Percentiles rank a stretch among this genome's conserved stretches.
Conservation (phyloP, 2,329 filamentous ascomycete species). For the Aspergillus neotritici region DNA sequence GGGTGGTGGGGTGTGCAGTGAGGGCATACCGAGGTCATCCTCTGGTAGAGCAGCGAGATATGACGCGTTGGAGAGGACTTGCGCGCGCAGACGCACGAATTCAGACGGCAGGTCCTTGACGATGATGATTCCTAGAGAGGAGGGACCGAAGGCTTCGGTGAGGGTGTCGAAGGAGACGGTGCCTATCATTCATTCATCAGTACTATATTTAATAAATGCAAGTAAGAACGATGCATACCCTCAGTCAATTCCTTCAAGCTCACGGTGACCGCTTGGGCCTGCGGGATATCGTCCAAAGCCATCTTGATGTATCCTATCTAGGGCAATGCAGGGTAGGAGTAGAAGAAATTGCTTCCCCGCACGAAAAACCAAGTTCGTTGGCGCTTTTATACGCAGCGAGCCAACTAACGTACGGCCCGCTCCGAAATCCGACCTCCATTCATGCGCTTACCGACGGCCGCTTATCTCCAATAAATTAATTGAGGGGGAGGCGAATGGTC, state of each 20-base stretch:
- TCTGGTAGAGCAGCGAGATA: constrained; percentile 77
- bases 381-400: constrained; percentile 46
- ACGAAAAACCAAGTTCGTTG: constrained; percentile 22
- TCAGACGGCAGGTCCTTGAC: constrained; percentile 73
- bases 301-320: constrained; percentile 12
- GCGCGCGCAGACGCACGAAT: constrained; percentile 66
- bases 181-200: constrained; percentile 17
- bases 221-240: constrained; percentile 27
- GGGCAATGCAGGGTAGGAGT: not conserved
- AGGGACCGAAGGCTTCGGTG: constrained; percentile 74
- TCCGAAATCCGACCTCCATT: constrained; percentile 4
- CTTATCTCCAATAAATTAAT: no score
- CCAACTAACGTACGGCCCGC: constrained; percentile 10
- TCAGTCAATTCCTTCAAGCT: constrained; percentile 45
- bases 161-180: constrained; percentile 41
- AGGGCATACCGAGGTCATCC: constrained; percentile 59
- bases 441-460: not conserved
- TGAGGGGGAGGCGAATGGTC: no score
- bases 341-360: constrained; percentile 24
- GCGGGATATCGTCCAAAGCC: constrained; percentile 16
- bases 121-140: constrained; percentile 87
- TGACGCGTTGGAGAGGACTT: constrained; percentile 77
- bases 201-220: not conserved
- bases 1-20: not conserved
- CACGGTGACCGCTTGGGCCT: constrained; percentile 42